phyloP scores from a whole-genome alignment of 768 basidiomycete species.

The Sarcodon aspratus region DNA sequence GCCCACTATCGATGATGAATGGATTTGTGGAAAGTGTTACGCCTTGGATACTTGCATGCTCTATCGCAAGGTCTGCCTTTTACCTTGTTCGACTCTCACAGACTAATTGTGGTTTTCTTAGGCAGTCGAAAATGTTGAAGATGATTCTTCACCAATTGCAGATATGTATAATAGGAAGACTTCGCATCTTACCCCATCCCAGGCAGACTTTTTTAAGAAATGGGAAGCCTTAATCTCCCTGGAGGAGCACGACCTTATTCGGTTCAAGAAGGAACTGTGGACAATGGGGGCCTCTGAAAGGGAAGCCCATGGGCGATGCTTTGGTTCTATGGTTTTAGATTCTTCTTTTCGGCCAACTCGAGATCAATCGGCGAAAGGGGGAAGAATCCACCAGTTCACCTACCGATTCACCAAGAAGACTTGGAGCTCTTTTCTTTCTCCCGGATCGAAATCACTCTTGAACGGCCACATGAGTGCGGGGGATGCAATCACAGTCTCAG shows the following conservation, averaged over 20 bases:
- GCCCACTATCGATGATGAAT: slow-evolving; percentile 72
- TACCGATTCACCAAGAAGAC: slow-evolving; percentile 48
- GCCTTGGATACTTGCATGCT: slow-evolving; percentile 84
- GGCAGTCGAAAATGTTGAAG: slow-evolving; percentile 60
- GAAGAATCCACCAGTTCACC: slow-evolving; percentile 67
- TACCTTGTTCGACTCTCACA: not conserved
- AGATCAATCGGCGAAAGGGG: slow-evolving; percentile 15
- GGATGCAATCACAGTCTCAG: slow-evolving; percentile 80
- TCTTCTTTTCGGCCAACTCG: slow-evolving; percentile 19
- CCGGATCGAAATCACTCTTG: slow-evolving; percentile 31
- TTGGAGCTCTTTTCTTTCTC: not conserved
- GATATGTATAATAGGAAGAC: slow-evolving; percentile 73
- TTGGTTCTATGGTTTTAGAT: slow-evolving; percentile 68
- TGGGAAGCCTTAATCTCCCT: slow-evolving; percentile 83
- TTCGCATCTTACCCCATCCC: slow-evolving; percentile 56
- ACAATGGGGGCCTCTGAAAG: slow-evolving; percentile 75
- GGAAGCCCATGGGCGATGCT: slow-evolving; percentile 76
- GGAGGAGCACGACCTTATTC: slow-evolving; percentile 79
- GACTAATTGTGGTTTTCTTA: slow-evolving; percentile 16
- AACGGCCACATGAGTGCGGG: slow-evolving; percentile 70
- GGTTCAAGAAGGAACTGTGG: slow-evolving; percentile 91
- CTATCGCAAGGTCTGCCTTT: slow-evolving; percentile 60
- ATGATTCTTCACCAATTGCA: slow-evolving; percentile 40
- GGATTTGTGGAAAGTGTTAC: slow-evolving; percentile 74
- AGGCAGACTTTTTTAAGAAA: slow-evolving; percentile 71